Conservation (phyloP, 116 monocot species). For the Phalaenopsis hybrid region DNA sequence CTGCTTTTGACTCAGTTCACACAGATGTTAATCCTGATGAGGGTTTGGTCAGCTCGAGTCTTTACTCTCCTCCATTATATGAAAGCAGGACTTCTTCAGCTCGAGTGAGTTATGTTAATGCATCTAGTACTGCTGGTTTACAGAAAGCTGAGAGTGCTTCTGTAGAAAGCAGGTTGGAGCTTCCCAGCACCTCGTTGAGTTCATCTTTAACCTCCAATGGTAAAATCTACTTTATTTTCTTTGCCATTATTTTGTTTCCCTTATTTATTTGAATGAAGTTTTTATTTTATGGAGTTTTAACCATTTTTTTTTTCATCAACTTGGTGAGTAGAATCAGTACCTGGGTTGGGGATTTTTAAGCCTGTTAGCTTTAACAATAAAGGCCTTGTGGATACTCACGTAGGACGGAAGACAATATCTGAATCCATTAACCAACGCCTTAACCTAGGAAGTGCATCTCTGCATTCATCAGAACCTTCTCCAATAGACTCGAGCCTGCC, state of each 20-base stretch:
- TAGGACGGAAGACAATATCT: conserved; percentile 24
- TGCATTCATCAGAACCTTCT: conserved; percentile 29
- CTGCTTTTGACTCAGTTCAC: conserved; percentile 12
- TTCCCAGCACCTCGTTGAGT: conserved; percentile 10
- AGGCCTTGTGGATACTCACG: conserved; percentile 14
- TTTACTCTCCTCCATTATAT: conserved; percentile 7
- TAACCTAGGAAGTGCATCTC: conserved; percentile 26
- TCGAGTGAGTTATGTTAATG: conserved; percentile 2
- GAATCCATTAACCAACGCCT: conserved; percentile 35
- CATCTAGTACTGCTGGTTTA: conserved; percentile 5
- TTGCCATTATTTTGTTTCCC: conserved; percentile 1
- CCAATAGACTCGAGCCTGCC: conserved; percentile 23
- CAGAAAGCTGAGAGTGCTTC: conserved; percentile 14
- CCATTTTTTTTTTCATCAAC: not conserved
- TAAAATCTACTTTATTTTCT: conserved; percentile 9
- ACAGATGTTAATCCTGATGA: conserved; percentile 13
- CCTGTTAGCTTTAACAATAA: conserved; percentile 9
- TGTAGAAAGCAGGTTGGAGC: conserved; percentile 14
- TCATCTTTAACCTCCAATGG: conserved; percentile 18
- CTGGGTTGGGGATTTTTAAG: conserved; percentile 11
- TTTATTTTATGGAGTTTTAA: not conserved
- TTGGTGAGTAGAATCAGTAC: conserved; percentile 22
- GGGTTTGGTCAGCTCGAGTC: conserved; percentile 2
- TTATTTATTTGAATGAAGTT: conserved; percentile 1
- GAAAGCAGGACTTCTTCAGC: conserved; percentile 14